These are phyloP conservation scores for Friedmanniomyces endolithicus DNA, from an alignment of 495 filamentous ascomycete species.

Conservation along the genomic window DNA sequence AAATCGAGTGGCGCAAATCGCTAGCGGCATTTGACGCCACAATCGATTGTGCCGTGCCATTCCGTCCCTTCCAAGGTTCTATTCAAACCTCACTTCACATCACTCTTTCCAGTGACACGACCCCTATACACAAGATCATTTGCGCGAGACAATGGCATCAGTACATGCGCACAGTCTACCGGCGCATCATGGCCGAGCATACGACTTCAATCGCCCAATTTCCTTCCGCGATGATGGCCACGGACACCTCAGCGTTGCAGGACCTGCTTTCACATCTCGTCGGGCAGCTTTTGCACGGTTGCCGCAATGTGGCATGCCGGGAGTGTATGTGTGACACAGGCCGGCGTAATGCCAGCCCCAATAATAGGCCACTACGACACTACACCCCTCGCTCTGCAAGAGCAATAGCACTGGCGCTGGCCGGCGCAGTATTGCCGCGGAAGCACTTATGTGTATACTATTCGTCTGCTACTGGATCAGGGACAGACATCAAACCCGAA, in stretches of 20 bases:
- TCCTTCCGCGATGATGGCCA: neutral
- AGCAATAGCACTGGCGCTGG: constrained; percentile 10
- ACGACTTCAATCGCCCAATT: neutral
- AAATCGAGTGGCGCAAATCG: neutral
- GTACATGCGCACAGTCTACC: neutral
- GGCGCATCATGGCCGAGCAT: neutral
- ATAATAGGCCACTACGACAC: constrained; percentile 1
- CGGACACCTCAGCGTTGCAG: neutral
- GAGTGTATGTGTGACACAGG: constrained; percentile 14
- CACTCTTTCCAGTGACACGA: no score
- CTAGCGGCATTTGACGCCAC: neutral
- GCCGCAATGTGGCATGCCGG: constrained; percentile 5
- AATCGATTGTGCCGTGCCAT: neutral
- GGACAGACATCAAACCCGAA: neutral
- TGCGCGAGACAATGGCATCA: neutral
- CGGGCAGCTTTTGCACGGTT: constrained; percentile 12
- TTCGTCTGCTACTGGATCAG: neutral
- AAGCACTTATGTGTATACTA: constrained; percentile 9
- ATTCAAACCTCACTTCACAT: no score
- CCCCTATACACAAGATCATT: no score
- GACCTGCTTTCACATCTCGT: constrained; percentile 7
- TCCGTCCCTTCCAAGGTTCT: no score
- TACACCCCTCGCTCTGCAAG: constrained; percentile 14
- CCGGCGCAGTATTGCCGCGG: constrained; percentile 3
- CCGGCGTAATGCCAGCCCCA: neutral